Evolutionary conservation across 2,329 filamentous ascomycete species (phyloP).

Genomic region (Samsoniella hepiali): DNA sequence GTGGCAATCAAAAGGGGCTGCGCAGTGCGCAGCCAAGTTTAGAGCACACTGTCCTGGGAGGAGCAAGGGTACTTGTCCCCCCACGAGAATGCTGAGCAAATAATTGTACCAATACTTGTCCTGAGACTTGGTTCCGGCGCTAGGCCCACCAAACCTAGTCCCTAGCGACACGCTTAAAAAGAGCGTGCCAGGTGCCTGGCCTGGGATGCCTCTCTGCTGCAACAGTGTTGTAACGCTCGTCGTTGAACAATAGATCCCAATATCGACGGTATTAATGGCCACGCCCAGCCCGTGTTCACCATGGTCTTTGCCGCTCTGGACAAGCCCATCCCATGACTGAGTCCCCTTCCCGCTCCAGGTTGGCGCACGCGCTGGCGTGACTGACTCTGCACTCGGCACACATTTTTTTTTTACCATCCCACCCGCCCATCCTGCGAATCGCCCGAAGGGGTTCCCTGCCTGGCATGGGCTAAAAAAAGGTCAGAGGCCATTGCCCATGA

Average conservation of each 20-base stretch:
- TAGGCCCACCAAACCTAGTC: conserved; percentile 2
- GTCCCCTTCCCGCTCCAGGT: background rate
- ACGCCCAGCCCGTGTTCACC: background rate
- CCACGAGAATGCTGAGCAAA: background rate
- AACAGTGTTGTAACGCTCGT: background rate
- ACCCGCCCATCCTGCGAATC: background rate
- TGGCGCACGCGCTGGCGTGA: background rate
- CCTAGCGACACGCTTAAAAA: conserved; percentile 9
- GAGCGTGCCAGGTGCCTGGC: background rate
- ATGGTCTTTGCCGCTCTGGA: background rate
- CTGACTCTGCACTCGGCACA: background rate
- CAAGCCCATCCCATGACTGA: background rate
- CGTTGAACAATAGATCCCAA: background rate
- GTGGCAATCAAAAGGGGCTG: conserved; percentile 20
- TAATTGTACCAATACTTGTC: background rate
- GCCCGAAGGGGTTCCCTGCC: background rate
- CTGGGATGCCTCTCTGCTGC: background rate
- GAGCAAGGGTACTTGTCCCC: background rate
- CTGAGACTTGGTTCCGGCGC: background rate
- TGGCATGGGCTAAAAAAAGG: background rate
- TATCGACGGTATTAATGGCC: background rate
- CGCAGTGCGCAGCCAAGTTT: conserved; percentile 10
- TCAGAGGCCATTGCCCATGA: background rate
- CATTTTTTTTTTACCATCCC: background rate
- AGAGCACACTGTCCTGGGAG: background rate